Evolutionary conservation across 1,284 basidiomycete species (phyloP), one percentile per base, ranked within the genome.

Genomic region (Trichosporon coremiiforme): DNA sequence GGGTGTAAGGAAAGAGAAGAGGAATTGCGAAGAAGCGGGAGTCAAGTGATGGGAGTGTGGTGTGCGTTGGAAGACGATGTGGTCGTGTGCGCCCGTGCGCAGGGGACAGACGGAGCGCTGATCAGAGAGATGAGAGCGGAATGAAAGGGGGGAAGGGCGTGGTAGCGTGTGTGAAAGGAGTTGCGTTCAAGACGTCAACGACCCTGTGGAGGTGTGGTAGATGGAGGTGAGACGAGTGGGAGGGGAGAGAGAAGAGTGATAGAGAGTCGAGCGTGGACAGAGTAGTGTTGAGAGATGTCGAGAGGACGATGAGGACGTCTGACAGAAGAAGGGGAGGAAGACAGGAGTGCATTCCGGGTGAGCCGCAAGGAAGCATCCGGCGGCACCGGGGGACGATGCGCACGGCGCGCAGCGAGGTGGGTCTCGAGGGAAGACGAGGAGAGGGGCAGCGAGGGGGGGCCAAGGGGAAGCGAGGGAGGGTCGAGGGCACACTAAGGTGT

Each of bases 81-180:
- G 25, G 66, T 62, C 57, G 57, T 33, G 57, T 33, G 57, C 57
- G 57, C 57, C 57, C 57, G 57, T 62, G 57, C 57, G 57, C 57
- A 62, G 57, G 29, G 57, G 57, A 62, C 17, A 33, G 57, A 31
- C 57, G 29, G 33, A 33, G 57, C 57, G 29, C 29, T 33, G 57
- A 62, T 33, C 57, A 17, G 57, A 62, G 57, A 62, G 17, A 33
- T 12, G 36, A 33, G n/a, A n/a, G 12, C 9, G 29, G 17, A 47
- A 50, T 12, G 33, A 45, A n/a, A 25, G 25, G 25, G 45, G 20
- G 15, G 45, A 25, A 47, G 25, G 13, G 2, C 15, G 64, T 29
- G n/a, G 45, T 22, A 20, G 17, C 17, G 29, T 60, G 25, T 15
- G 25, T 15, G 55, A 17, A 29, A 22, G 29, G 7, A 17, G 20